A percentile compares a stretch with the other conserved stretches of the same genome.
Evolutionary conservation across 169 alveolate species (phyloP).

Genomic region (Perkinsus olseni): DNA sequence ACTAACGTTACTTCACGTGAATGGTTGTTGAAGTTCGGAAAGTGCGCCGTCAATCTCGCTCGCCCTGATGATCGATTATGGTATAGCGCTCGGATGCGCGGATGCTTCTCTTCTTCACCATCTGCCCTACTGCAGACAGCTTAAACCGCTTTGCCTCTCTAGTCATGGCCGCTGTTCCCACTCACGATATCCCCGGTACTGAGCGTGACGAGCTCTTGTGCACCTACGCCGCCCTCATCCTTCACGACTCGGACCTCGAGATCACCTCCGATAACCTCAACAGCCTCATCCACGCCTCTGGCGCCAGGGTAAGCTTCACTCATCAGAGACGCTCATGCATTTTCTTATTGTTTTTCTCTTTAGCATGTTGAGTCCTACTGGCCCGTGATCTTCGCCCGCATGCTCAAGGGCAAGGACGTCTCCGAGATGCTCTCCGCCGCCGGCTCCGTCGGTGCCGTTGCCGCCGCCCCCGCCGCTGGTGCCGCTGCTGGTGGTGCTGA

Average conservation of each 20-base stretch:
- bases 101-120: constrained; percentile 1
- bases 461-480: constrained; percentile 41
- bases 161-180: constrained; percentile 61
- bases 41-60: not conserved
- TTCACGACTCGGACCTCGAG: constrained; percentile 80
- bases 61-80: not conserved
- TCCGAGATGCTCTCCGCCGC: constrained; percentile 41
- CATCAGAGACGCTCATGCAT: not conserved
- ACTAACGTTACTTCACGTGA: not conserved
- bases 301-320: constrained; percentile 37
- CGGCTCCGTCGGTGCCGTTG: constrained; percentile 50
- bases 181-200: constrained; percentile 45
- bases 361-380: constrained; percentile 74
- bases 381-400: constrained; percentile 86
- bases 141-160: constrained; percentile 3
- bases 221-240: constrained; percentile 84
- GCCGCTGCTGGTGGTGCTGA: constrained; percentile 29
- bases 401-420: constrained; percentile 70
- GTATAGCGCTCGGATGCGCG: not conserved
- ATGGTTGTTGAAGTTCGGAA: not conserved
- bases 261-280: constrained; percentile 76
- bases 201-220: constrained; percentile 84
- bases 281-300: constrained; percentile 76
- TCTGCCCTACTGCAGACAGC: constrained; percentile 2
- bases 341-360: not conserved